phyloP scores from a whole-genome alignment of 148 eudicot species.

The Rhododendron henanense region DNA sequence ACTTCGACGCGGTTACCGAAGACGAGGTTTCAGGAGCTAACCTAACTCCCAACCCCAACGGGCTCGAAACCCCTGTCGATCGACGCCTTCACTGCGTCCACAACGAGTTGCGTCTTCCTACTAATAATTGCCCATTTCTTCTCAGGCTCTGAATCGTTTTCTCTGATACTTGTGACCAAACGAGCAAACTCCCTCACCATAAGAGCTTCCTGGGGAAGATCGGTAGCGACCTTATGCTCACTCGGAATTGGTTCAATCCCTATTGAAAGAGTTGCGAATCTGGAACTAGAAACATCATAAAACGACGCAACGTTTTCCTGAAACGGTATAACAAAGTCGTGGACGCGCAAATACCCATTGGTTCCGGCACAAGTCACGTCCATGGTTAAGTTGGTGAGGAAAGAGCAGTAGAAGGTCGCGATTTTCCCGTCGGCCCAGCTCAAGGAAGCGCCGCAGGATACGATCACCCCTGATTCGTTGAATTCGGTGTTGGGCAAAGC shows the following conservation, averaged over 20 bases:
- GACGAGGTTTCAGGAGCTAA: not conserved
- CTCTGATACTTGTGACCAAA: not conserved
- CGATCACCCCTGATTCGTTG: slow-evolving; percentile 38
- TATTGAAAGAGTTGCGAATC: not conserved
- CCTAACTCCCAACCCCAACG: not conserved
- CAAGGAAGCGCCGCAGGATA: slow-evolving; percentile 44
- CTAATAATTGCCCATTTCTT: not conserved
- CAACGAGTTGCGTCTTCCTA: not conserved
- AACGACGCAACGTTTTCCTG: slow-evolving; percentile 27
- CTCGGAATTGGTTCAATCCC: slow-evolving; percentile 18
- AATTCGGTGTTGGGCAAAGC: slow-evolving; percentile 24
- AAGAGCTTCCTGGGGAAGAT: slow-evolving; percentile 30
- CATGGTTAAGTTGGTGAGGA: slow-evolving; percentile 40
- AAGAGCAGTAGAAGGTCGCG: slow-evolving; percentile 48
- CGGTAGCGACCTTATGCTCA: slow-evolving; percentile 37
- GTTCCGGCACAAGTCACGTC: slow-evolving; percentile 38
- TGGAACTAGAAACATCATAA: slow-evolving; percentile 21
- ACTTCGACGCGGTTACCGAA: too few relatives aligned
- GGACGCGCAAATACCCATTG: slow-evolving; percentile 34
- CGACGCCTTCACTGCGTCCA: slow-evolving; percentile 6
- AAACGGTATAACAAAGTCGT: slow-evolving; percentile 37
- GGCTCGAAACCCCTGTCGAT: not conserved
- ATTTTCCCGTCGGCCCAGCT: slow-evolving; percentile 41
- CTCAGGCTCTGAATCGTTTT: not conserved
- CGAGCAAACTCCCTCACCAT: slow-evolving; percentile 31